Conservation (phyloP, 169 alveolate species). For the Cryptosporidium ryanae region DNA sequence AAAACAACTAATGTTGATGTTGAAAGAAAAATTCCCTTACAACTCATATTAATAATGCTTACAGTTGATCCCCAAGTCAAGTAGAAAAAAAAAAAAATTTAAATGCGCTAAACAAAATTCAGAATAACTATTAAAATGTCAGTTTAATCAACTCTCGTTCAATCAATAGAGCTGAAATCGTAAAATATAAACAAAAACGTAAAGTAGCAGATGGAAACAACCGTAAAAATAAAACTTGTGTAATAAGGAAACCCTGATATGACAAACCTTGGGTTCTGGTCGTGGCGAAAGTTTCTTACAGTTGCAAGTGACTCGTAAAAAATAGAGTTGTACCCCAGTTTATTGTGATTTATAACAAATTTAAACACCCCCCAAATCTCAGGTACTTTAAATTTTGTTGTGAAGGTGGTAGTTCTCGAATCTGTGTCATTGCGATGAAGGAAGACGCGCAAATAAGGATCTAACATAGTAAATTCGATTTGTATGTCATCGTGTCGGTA, state of each 20-base stretch:
- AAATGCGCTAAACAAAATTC: background rate
- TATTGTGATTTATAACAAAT: conserved; percentile 62
- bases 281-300: conserved; percentile 55
- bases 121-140: background rate
- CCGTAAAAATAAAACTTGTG: conserved; percentile 26
- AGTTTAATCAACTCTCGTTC: background rate
- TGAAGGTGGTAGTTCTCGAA: background rate
- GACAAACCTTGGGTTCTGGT: conserved; percentile 55
- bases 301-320: conserved; percentile 53
- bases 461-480: conserved; percentile 68
- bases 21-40: conserved; percentile 33
- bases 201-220: conserved; percentile 27
- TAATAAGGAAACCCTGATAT: conserved; percentile 64
- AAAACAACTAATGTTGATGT: conserved; percentile 13
- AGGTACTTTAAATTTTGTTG: conserved; percentile 39
- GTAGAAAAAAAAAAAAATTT: background rate
- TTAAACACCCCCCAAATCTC: conserved; percentile 68
- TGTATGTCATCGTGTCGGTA: conserved; percentile 42
- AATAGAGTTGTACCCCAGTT: conserved; percentile 34
- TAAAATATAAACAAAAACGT: conserved; percentile 9
- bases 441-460: conserved; percentile 43
- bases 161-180: background rate
- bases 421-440: conserved; percentile 19
- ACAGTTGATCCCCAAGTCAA: background rate
- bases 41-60: conserved; percentile 15